Conservation (phyloP, 768 basidiomycete species). For the Boletus barrowsii region DNA sequence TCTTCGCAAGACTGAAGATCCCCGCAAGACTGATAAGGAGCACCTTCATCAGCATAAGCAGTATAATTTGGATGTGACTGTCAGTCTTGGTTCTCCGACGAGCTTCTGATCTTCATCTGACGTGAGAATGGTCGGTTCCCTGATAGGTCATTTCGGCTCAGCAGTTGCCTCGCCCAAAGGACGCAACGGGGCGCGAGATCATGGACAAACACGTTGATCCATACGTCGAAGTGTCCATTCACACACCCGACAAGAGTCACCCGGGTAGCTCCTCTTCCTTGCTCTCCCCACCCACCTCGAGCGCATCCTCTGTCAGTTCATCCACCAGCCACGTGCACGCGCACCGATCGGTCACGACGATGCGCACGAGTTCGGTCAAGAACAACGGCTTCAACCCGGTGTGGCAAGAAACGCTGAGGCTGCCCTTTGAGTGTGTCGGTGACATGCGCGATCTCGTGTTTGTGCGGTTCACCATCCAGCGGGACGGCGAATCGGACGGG, state of each 20-base stretch:
- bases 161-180: slow-evolving; percentile 75
- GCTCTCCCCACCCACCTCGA: slow-evolving; percentile 7
- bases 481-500: slow-evolving; percentile 58
- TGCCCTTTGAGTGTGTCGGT: slow-evolving; percentile 76
- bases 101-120: background rate
- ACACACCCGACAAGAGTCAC: slow-evolving; percentile 68
- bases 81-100: slow-evolving; percentile 27
- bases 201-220: slow-evolving; percentile 63
- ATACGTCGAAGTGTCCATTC: slow-evolving; percentile 76
- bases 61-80: slow-evolving; percentile 64
- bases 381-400: slow-evolving; percentile 92
- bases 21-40: slow-evolving; percentile 58
- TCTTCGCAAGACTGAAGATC: slow-evolving; percentile 53
- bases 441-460: slow-evolving; percentile 84
- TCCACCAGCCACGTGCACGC: slow-evolving; percentile 16
- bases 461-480: slow-evolving; percentile 71
- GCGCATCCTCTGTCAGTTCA: slow-evolving; percentile 1
- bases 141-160: slow-evolving; percentile 79
- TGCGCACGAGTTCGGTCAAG: slow-evolving; percentile 61
- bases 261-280: slow-evolving; percentile 16
- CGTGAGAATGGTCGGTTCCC: background rate
- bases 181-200: slow-evolving; percentile 59
- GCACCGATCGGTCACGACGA: slow-evolving; percentile 47
- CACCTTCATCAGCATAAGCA: slow-evolving; percentile 49
- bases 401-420: slow-evolving; percentile 68